phyloP scores from a whole-genome alignment of 2,329 filamentous ascomycete genomes.

The Colletotrichum navitas region DNA sequence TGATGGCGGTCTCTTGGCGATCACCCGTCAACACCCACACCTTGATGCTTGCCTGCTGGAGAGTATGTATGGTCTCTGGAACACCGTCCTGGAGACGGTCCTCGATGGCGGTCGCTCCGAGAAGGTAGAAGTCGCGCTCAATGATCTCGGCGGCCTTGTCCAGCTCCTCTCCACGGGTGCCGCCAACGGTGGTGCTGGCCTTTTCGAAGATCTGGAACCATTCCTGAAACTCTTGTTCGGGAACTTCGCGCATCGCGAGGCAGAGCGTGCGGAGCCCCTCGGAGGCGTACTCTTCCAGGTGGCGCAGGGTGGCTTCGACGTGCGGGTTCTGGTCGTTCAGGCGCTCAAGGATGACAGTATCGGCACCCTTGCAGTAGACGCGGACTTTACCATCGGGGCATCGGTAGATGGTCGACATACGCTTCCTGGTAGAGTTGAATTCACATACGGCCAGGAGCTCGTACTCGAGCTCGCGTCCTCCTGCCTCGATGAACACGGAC shows the following conservation, averaged over 20 bases:
- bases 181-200: constrained; percentile 89
- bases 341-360: constrained; percentile 96
- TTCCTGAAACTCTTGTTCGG: constrained; percentile 88
- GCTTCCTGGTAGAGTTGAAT: constrained; percentile 97
- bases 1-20: constrained; percentile 98
- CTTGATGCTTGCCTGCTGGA: constrained; percentile 97
- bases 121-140: constrained; percentile 89
- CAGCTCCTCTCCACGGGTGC: constrained; percentile 92
- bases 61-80: constrained; percentile 95
- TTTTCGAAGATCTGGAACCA: constrained; percentile 91
- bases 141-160: constrained; percentile 98
- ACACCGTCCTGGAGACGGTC: constrained; percentile 97
- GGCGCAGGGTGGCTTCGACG: constrained; percentile 89
- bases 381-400: constrained; percentile 96
- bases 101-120: constrained; percentile 97
- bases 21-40: constrained; percentile 98
- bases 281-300: constrained; percentile 98
- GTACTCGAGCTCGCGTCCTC: constrained; percentile 81
- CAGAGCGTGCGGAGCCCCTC: constrained; percentile 96
- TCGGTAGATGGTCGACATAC: constrained; percentile 97
- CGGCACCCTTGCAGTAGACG: constrained; percentile 95
- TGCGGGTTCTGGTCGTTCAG: constrained; percentile 86
- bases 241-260: constrained; percentile 91
- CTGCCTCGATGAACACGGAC: constrained; percentile 85
- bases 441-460: constrained; percentile 97